phyloP scores from a whole-genome alignment of 1,139 yeast genomes.

The Kodamaea fungicola region DNA sequence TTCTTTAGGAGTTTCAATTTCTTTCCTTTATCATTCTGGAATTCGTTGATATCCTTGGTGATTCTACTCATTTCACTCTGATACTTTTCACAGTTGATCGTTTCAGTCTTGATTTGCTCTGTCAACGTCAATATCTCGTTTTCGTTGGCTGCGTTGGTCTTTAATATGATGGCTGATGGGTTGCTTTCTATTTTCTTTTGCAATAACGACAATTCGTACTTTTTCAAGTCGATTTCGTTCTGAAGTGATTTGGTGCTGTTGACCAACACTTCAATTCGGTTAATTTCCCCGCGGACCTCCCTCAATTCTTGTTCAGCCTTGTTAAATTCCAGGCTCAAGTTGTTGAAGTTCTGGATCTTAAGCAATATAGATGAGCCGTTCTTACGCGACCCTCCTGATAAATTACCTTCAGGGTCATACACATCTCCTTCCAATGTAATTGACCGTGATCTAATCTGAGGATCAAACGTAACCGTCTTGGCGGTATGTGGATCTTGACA shows the following conservation, averaged over 20 bases:
- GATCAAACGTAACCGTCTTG: constrained; percentile 81
- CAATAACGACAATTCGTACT: constrained; percentile 65
- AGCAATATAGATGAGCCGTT: constrained; percentile 56
- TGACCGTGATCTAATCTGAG: constrained; percentile 74
- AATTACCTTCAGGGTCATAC: constrained; percentile 93
- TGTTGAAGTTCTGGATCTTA: constrained; percentile 67
- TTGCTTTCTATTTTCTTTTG: constrained; percentile 60
- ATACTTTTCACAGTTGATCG: constrained; percentile 22
- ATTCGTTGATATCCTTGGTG: constrained; percentile 80
- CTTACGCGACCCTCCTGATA: constrained; percentile 91
- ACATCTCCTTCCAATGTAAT: constrained; percentile 92
- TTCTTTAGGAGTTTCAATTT: constrained; percentile 67
- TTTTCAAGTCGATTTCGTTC: constrained; percentile 60
- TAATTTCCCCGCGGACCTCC: constrained; percentile 38
- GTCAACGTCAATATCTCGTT: constrained; percentile 48
- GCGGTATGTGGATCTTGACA: constrained; percentile 90
- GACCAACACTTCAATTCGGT: constrained; percentile 44
- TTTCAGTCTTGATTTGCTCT: constrained; percentile 33
- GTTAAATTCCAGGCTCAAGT: constrained; percentile 39
- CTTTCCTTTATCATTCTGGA: constrained; percentile 72
- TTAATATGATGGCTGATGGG: constrained; percentile 54
- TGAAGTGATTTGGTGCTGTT: constrained; percentile 56
- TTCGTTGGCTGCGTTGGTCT: constrained; percentile 46
- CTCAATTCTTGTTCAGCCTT: constrained; percentile 38
- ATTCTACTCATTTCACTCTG: constrained; percentile 49